Conservation (phyloP, 176 grass and related monocot genomes). For the Chrysopogon serrulatus region DNA sequence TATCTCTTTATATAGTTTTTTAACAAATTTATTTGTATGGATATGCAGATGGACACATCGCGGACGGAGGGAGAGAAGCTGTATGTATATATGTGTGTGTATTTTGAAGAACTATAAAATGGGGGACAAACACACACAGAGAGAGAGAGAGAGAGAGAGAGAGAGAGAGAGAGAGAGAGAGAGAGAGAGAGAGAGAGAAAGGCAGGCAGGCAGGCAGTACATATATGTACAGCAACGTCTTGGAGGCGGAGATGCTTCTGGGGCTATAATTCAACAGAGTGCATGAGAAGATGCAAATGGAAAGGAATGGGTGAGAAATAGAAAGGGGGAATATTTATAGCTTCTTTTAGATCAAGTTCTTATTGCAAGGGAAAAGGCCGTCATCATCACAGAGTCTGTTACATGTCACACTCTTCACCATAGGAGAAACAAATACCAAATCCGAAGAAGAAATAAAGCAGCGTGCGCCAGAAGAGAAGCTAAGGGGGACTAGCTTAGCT, state of each 20-base stretch:
- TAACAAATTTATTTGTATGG: no score
- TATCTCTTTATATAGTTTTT: no score
- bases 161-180: not conserved
- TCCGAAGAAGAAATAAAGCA: not conserved
- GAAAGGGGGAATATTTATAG: slow-evolving; percentile 56
- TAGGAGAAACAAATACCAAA: not conserved
- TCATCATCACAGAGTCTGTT: slow-evolving; percentile 42
- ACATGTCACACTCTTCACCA: slow-evolving; percentile 18
- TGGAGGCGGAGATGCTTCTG: slow-evolving; percentile 8
- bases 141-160: no score
- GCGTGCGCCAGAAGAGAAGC: not conserved
- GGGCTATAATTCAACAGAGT: slow-evolving; percentile 33
- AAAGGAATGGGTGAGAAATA: slow-evolving; percentile 33
- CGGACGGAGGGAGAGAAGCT: no score
- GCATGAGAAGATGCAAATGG: slow-evolving; percentile 34
- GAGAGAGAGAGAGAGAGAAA: not conserved
- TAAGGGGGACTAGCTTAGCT: not conserved
- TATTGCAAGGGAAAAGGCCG: slow-evolving; percentile 24
- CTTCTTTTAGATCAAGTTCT: slow-evolving; percentile 48
- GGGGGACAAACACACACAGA: no score
- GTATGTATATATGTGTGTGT: no score
- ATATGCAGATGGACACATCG: no score
- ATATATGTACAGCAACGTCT: slow-evolving; percentile 3
- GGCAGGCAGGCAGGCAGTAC: slow-evolving; percentile 1
- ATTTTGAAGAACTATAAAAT: no score